These are phyloP conservation scores for Sporothrix euskadiensis DNA, from an alignment of 2,329 filamentous ascomycete species.

Conservation along the genomic window DNA sequence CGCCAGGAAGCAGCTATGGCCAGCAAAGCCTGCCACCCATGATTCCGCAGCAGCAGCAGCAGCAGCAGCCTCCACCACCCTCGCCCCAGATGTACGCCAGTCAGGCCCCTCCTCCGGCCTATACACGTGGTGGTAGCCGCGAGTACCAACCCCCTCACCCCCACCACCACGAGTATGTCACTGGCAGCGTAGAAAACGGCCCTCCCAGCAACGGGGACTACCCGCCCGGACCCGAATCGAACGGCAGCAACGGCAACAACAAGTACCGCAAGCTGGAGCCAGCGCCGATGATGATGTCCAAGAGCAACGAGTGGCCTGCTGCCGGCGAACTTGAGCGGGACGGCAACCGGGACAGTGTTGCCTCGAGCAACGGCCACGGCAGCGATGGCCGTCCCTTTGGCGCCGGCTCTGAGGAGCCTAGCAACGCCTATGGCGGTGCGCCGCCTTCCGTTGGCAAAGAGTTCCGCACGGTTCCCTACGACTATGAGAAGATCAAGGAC, in stretches of 20 bases:
- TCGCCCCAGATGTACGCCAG: slow-evolving; percentile 13
- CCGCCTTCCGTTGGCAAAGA: slow-evolving; percentile 38
- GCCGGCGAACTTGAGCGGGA: not conserved
- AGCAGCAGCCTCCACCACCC: not conserved
- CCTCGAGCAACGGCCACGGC: slow-evolving; percentile 21
- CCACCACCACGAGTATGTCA: not conserved
- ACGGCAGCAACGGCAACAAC: slow-evolving; percentile 25
- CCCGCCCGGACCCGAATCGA: slow-evolving; percentile 3
- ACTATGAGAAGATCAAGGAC: slow-evolving; percentile 58
- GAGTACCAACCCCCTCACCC: slow-evolving; percentile 18
- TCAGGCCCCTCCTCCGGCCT: not conserved
- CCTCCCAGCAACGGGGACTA: slow-evolving; percentile 13
- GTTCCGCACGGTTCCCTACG: slow-evolving; percentile 60
- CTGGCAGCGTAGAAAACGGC: not conserved
- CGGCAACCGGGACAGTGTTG: not conserved
- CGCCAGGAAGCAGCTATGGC: slow-evolving; percentile 6
- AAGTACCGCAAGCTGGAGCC: slow-evolving; percentile 62
- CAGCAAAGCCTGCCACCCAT: slow-evolving; percentile 15
- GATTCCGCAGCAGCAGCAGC: not conserved
- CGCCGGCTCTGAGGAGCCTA: not conserved
- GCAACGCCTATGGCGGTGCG: not conserved
- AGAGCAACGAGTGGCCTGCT: slow-evolving; percentile 9
- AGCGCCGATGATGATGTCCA: slow-evolving; percentile 44
- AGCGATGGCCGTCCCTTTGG: slow-evolving; percentile 5
- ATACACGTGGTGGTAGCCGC: slow-evolving; percentile 14